These are phyloP conservation scores for Euphorbia peplus DNA, from an alignment of 345 rosid genomes.

Conservation along the genomic window DNA sequence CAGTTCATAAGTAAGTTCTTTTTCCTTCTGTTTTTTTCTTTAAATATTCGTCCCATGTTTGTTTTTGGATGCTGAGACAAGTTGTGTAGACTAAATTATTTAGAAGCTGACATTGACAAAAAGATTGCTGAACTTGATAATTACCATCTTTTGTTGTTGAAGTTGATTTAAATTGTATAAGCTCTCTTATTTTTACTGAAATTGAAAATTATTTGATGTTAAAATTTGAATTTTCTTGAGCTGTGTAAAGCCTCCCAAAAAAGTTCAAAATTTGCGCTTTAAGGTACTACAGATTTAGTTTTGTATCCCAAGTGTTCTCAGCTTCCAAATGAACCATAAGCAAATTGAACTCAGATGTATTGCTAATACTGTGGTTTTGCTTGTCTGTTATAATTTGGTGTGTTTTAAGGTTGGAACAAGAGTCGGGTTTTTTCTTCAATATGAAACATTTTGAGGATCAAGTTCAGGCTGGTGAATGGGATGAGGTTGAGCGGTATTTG, in stretches of 20 bases:
- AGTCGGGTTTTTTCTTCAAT: constrained; percentile 80
- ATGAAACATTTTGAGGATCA: constrained; percentile 72
- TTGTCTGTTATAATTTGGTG: neutral
- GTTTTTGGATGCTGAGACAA: constrained; percentile 11
- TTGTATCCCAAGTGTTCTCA: constrained; percentile 1
- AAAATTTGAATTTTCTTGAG: neutral
- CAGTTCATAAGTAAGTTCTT: constrained; percentile 24
- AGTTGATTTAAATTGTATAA: neutral
- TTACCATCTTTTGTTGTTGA: neutral
- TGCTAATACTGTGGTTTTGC: constrained; percentile 14
- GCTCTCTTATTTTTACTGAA: neutral
- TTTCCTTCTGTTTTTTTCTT: neutral
- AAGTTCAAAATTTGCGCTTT: neutral
- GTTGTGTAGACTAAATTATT: neutral
- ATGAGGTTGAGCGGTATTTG: constrained; percentile 72
- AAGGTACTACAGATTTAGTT: neutral
- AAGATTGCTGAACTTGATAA: neutral
- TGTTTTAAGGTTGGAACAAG: constrained; percentile 62
- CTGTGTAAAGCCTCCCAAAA: neutral
- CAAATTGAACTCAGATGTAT: constrained; percentile 4
- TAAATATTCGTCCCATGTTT: neutral
- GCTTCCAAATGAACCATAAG: neutral
- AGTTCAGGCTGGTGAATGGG: constrained; percentile 84
- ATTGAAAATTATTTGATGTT: neutral
- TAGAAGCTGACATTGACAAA: neutral